Evolutionary conservation across 768 basidiomycete species (phyloP), one percentile per base, ranked within the genome.

Genomic region (Gelatoporia subvermispora): DNA sequence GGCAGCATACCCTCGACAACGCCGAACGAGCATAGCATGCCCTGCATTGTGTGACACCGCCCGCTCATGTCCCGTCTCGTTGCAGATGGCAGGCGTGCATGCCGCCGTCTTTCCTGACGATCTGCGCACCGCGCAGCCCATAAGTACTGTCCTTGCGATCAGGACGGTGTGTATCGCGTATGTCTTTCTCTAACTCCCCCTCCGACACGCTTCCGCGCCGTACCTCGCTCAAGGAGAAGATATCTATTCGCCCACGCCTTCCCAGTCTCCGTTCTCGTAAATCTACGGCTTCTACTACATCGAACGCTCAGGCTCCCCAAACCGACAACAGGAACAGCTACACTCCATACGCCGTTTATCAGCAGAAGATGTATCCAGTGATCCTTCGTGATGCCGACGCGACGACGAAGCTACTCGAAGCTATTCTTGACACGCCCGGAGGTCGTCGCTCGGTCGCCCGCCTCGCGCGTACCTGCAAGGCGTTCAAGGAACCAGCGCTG

Each of bases 401-500:
- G 15, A 73, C 80, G 31, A 72, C 63, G 58, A 75, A 68, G 58
- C 60, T 80, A 49, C 64, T 80, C 31, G 78, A 80, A 57, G 67
- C 68, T 47, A 73, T 80, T 54, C 65, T 73, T 50, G 78, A 81
- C 42, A 65, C 78, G 8, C 79, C 85, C 4, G 78, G 74, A 54
- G 88, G 88, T 34, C 79, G 75, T 53, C 81, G 85, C 41, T 73
- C 79, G 38, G 66, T 89, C 50, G 82, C 85, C 43, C 74, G 87
- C 59, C 70, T 90, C 56, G 79, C 87, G 41, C 75, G 88, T 45
- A 88, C 87, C 40, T 88, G 87, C 67, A 79, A 75, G 53, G 78
- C 81, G n/a, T 70, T 88, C 62, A 79, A 74, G 55, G 85, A 84
- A 55, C 85, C 85, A 13, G 79, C 82, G n/a, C 60, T 89, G 56